Conservation (phyloP, 1,284 basidiomycete species). For the Apiotrichum mycotoxinovorans region DNA sequence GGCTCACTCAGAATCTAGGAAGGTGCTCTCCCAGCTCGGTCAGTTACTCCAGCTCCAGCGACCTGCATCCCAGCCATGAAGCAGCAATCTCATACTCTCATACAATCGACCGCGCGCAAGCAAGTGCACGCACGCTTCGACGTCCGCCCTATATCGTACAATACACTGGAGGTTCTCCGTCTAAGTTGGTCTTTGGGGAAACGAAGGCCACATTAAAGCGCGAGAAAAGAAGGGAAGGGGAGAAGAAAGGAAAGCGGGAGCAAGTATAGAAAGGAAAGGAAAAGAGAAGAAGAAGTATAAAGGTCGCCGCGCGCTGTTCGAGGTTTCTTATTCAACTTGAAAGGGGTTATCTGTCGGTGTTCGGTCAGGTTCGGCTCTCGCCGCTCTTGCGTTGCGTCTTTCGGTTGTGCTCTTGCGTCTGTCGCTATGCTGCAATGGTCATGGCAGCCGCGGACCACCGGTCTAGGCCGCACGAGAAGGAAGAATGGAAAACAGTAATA, state of each 20-base stretch:
- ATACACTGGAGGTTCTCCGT: slow-evolving; percentile 2
- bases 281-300: not conserved
- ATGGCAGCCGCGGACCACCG: no score
- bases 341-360: not conserved
- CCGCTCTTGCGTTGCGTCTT: no score
- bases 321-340: not conserved
- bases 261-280: no score
- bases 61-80: not conserved
- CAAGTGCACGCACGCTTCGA: not conserved
- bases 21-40: no score
- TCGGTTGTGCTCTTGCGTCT: not conserved
- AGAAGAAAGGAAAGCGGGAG: not conserved
- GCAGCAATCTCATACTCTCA: not conserved
- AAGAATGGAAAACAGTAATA: not conserved
- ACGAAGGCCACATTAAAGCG: not conserved
- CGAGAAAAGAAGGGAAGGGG: slow-evolving; percentile 1
- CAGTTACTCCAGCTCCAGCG: no score
- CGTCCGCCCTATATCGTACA: not conserved
- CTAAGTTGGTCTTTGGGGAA: not conserved
- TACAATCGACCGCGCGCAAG: not conserved
- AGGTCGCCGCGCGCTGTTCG: not conserved
- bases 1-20: no score
- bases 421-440: not conserved
- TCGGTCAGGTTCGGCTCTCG: not conserved
- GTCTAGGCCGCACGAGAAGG: not conserved